phyloP scores from a whole-genome alignment of 2,329 filamentous ascomycete genomes.

The Simplicillium sp. region DNA sequence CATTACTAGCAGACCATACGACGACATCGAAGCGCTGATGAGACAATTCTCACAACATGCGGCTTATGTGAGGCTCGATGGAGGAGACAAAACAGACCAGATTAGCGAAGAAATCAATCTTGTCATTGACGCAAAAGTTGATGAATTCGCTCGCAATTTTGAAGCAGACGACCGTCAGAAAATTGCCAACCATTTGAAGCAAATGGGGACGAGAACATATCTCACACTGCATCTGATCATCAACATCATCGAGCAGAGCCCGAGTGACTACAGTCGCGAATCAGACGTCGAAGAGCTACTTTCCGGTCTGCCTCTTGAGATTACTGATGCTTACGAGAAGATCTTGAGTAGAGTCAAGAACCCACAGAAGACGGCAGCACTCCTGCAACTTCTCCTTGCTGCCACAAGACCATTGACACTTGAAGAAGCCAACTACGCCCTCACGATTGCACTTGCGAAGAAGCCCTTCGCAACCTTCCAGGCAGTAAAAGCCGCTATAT shows the following conservation, averaged over 20 bases:
- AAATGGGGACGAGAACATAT: not conserved
- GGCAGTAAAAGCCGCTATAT: not conserved
- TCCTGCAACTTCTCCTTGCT: not conserved
- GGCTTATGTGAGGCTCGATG: conserved; percentile 15
- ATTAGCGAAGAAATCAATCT: conserved; percentile 21
- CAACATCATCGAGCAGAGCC: not conserved
- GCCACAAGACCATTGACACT: not conserved
- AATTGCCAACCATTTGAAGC: not conserved
- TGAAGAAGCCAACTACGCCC: not conserved
- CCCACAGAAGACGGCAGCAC: not conserved
- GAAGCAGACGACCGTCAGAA: not conserved
- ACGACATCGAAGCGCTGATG: conserved; percentile 12
- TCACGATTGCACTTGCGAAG: not conserved
- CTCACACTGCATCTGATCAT: not conserved
- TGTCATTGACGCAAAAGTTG: conserved; percentile 15
- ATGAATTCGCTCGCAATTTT: conserved; percentile 8
- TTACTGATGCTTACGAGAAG: conserved; percentile 1
- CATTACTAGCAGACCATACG: conserved; percentile 20
- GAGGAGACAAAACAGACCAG: conserved; percentile 14
- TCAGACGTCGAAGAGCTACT: not conserved
- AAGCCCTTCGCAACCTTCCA: not conserved
- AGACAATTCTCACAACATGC: conserved; percentile 2
- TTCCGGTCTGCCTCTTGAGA: not conserved
- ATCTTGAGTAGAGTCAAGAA: not conserved
- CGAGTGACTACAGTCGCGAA: not conserved